Evolutionary conservation across 768 basidiomycete species (phyloP), one percentile per base, ranked within the genome.

Genomic region (Russula dissimulans): DNA sequence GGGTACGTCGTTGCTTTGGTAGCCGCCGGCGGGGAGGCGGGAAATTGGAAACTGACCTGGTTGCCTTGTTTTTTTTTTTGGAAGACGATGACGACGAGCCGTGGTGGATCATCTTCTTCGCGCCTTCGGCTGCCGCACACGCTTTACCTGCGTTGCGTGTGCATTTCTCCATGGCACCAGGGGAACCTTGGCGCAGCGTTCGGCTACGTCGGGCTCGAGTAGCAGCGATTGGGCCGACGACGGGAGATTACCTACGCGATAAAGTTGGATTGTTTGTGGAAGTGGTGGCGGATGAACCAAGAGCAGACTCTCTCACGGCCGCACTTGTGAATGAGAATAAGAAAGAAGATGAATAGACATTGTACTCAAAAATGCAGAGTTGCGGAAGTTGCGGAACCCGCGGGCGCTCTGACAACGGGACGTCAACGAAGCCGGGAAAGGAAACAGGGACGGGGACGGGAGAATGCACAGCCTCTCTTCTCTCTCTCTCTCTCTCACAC

Each of bases 21-120:
- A 5, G 12, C 32, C 46, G 14, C 41, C 43, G 34, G 3, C 41
- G 43, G 18, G 9, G 18, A 5, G 54, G 12, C 11, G 43, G 44
- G 43, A 45, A n/a, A 5, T 18, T 15, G 9, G 39, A 18, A 36
- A 36, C 36, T 50, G 2, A 50, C 49, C 43, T 9, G 5, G 18
- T 22, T 41, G 39, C 39, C 39, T 14, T 14, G 9, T 5, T 10
- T 8, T 6, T 15, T 4, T 10, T 34, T 31, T 18, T 42, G 14
- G 34, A 46, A 26, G 22, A 50, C 11, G 47, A 51, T 18, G 41
- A 31, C n/a, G n/a, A n/a, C 34, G 53, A 62, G 18, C 51, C 51
- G 10, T 84, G 83, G 80, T 91, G 89, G 89, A 80, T 89, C 1
- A 80, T 85, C 18, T 81, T 81, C 68, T 91, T 91, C 66, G 86